Base-by-base conservation (phyloP, 495 filamentous ascomycete species). In the Podospora sp. region DNA sequence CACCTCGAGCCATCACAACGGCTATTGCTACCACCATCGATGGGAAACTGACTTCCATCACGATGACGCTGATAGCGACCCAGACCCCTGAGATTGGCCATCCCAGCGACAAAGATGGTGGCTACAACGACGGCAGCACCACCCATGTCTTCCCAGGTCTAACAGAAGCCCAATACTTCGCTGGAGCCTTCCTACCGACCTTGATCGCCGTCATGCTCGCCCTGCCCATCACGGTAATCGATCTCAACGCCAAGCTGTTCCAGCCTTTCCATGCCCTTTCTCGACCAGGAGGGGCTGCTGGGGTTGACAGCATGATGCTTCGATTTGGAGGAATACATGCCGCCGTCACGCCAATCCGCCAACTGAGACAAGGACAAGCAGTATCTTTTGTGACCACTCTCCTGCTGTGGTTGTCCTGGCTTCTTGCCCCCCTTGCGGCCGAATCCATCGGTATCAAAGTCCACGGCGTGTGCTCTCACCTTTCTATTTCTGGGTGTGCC, bases 251-350 rank as follows among this genome's bases (percentile, higher is more conserved):
- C 50, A 64, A 57, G 9, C 27, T 20, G 26, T 20, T 64, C 18
- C 62, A 64, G 50, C 40, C 40, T 2, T 46, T 55, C 7, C 72
- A 74, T 40, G 72, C 74, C 1, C 60, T 76, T 18, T 58, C 70
- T 18, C 69, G 72, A 2, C 56, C 69, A 5, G 52, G n/a, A 14
- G 75, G 74, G 16, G 71, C 71, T 0, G 50, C 58, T 9, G 74
- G 72, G 21, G 22, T 58, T 1, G 72, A 77, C 6, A 73, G 65
- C 4, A 24, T 79, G 25, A 75, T 51, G 49, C 62, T 64, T 29
- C 27, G 59, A 8, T 61, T 36, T 29, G 59, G 36, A 22, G 35
- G 59, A 20, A 4, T 62, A 20, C 50, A 18, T 50, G 26, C 20
- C 16, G 25, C 56, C 6, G 35, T 27, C 49, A 33, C 62, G 51